A percentile compares a stretch with the other conserved stretches of the same genome.
These are phyloP conservation scores for Fusarium drepaniforme DNA, from an alignment of 2,329 filamentous ascomycete species.

Conservation along the genomic window DNA sequence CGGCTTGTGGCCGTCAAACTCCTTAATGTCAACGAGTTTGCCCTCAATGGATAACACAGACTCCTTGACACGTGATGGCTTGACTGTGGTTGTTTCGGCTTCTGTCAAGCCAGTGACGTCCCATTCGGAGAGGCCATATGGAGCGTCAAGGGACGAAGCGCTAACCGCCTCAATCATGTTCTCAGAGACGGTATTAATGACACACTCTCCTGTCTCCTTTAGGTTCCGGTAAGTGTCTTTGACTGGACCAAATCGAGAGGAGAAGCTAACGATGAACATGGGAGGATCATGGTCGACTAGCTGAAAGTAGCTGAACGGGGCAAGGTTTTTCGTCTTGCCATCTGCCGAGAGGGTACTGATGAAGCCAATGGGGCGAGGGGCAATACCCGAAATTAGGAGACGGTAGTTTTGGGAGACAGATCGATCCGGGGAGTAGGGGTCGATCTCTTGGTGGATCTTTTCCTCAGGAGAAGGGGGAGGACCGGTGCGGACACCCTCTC, in stretches of 20 bases:
- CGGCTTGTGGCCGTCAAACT: not conserved
- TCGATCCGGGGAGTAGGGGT: constrained; percentile 80
- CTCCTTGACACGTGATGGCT: not conserved
- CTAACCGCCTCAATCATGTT: constrained; percentile 87
- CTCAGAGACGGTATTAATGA: constrained; percentile 85
- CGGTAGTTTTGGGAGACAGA: constrained; percentile 84
- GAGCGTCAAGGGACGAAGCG: constrained; percentile 78
- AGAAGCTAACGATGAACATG: constrained; percentile 73
- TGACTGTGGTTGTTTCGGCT: not conserved
- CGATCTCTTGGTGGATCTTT: constrained; percentile 75
- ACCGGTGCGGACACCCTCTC: constrained; percentile 45
- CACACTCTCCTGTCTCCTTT: constrained; percentile 76
- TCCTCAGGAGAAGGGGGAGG: constrained; percentile 34
- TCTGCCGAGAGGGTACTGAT: constrained; percentile 67
- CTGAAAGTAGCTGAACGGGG: constrained; percentile 86
- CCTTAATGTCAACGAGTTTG: not conserved
- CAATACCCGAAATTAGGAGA: constrained; percentile 81
- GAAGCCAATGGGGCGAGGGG: constrained; percentile 81
- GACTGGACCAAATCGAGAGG: constrained; percentile 59
- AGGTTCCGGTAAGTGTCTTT: constrained; percentile 86
- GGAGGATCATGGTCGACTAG: constrained; percentile 86
- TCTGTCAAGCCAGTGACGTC: not conserved
- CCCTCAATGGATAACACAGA: not conserved
- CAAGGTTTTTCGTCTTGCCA: constrained; percentile 75
- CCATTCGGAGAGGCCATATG: constrained; percentile 62